These are phyloP conservation scores for Aspergillus ochraceus DNA, from an alignment of 2,329 filamentous ascomycete species.

Conservation along the genomic window DNA sequence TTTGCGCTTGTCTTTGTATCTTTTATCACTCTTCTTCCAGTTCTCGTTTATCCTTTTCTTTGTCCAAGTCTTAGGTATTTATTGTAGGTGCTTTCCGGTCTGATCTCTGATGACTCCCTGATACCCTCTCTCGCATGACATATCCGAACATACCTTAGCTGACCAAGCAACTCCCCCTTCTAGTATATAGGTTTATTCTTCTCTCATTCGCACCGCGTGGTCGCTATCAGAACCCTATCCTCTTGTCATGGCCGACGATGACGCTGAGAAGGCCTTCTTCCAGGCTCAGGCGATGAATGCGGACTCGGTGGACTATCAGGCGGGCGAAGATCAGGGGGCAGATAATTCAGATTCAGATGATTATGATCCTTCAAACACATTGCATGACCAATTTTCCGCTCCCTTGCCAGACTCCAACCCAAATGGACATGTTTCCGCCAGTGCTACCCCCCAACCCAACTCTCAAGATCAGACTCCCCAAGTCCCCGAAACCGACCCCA, in stretches of 20 bases:
- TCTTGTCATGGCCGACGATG: conserved; percentile 52
- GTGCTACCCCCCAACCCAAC: conserved; percentile 11
- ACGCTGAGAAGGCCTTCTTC: conserved; percentile 55
- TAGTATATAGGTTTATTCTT: background rate
- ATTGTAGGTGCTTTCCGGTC: background rate
- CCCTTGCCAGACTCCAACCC: conserved; percentile 31
- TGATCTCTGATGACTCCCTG: background rate
- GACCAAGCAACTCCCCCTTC: conserved; percentile 2
- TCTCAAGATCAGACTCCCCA: conserved; percentile 23
- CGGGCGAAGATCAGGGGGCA: conserved; percentile 54
- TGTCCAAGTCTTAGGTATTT: background rate
- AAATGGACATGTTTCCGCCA: conserved; percentile 29
- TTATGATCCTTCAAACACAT: conserved; percentile 53
- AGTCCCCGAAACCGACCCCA: conserved; percentile 30
- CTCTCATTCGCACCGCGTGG: conserved; percentile 3
- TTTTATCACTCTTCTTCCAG: background rate
- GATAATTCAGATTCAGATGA: conserved; percentile 58
- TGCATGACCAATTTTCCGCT: conserved; percentile 42
- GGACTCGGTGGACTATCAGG: conserved; percentile 38
- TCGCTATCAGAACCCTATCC: conserved; percentile 13
- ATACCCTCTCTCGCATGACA: background rate
- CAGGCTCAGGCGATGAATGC: conserved; percentile 49
- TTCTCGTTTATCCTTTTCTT: background rate
- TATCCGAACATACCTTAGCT: background rate
- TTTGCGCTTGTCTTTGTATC: background rate